These are phyloP conservation scores for Phtheirospermum japonicum DNA, from an alignment of 257 asterid genomes.

Conservation along the genomic window DNA sequence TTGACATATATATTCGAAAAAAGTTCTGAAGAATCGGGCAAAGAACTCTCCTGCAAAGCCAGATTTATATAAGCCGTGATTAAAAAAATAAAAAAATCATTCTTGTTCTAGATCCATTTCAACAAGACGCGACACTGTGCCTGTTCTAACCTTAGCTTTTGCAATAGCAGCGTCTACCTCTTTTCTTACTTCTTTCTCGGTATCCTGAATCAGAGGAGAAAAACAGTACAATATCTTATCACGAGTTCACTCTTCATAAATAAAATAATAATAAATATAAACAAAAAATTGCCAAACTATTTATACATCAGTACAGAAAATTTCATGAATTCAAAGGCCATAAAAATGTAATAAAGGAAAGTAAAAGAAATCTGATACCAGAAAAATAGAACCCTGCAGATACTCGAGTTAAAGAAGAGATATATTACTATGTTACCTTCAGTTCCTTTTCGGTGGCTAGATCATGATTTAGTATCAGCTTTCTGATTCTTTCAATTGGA, in stretches of 20 bases:
- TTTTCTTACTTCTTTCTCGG: slow-evolving; percentile 79
- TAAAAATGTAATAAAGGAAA: background rate
- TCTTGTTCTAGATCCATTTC: slow-evolving; percentile 15
- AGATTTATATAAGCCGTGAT: slow-evolving; percentile 18
- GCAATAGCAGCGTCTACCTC: slow-evolving; percentile 95
- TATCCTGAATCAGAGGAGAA: slow-evolving; percentile 52
- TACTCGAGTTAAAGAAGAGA: slow-evolving; percentile 14
- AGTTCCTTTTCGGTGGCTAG: slow-evolving; percentile 84
- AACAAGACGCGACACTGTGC: slow-evolving; percentile 19
- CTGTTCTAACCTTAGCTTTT: slow-evolving; percentile 81
- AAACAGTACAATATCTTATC: slow-evolving; percentile 1
- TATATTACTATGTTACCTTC: slow-evolving; percentile 48
- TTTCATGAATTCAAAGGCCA: background rate
- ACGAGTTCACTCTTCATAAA: slow-evolving; percentile 16
- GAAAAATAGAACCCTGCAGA: slow-evolving; percentile 15
- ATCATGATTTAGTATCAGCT: slow-evolving; percentile 71
- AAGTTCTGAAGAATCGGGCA: slow-evolving; percentile 95
- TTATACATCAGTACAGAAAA: too few relatives aligned
- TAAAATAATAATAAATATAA: too few relatives aligned
- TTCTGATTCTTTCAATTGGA: slow-evolving; percentile 90
- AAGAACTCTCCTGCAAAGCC: slow-evolving; percentile 75
- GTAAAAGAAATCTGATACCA: background rate
- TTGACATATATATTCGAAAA: slow-evolving; percentile 78
- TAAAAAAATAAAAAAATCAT: slow-evolving; percentile 7
- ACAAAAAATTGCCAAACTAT: too few relatives aligned